Percentiles rank a stretch among this genome's conserved stretches.
These are phyloP conservation scores for Tetrapisispora arboricola DNA, from an alignment of 805 yeast genomes.

Conservation along the genomic window DNA sequence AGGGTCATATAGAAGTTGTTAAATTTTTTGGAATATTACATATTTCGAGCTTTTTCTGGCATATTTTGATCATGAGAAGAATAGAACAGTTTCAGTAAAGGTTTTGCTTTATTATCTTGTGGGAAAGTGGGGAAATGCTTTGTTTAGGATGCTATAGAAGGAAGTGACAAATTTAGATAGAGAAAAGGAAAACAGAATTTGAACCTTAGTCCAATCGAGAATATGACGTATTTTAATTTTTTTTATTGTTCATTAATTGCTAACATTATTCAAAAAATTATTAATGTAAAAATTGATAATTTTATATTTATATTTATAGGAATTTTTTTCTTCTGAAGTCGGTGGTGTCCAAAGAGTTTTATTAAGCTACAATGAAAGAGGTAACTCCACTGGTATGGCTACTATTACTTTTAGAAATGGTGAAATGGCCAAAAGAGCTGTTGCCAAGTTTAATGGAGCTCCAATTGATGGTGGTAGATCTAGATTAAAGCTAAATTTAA, in stretches of 20 bases:
- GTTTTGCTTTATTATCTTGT: background rate
- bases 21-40: too few species aligned
- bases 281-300: constrained; percentile 4
- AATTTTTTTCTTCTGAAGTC: constrained; percentile 76
- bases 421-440: constrained; percentile 67
- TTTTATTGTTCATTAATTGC: background rate
- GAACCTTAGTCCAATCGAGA: too few species aligned
- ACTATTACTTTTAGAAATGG: constrained; percentile 65
- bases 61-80: background rate
- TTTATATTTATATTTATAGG: constrained; percentile 39
- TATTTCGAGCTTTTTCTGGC: too few species aligned
- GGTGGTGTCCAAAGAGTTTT: constrained; percentile 72
- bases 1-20: too few species aligned
- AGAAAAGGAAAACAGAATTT: too few species aligned
- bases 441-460: constrained; percentile 79
- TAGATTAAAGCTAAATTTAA: constrained; percentile 67
- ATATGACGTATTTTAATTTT: background rate
- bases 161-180: too few species aligned
- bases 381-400: constrained; percentile 86
- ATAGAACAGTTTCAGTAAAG: background rate
- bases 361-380: constrained; percentile 75
- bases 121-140: background rate
- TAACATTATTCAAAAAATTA: constrained; percentile 2
- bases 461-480: constrained; percentile 83
- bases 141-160: too few species aligned